Conservation (phyloP, 106 monocot species). For the Gastrodia elata region DNA sequence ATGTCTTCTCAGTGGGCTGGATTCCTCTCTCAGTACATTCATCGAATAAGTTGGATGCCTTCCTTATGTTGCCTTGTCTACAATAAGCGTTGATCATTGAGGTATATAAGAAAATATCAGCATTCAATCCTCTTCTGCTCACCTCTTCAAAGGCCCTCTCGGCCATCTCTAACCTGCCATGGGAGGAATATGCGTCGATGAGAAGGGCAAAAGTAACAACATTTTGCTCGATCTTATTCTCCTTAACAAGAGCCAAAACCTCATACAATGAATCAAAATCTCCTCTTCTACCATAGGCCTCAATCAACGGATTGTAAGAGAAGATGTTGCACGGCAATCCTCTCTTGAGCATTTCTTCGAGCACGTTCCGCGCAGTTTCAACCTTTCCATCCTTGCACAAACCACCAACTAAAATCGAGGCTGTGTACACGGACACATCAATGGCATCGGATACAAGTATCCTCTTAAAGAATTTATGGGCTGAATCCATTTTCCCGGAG, state of each 20-base stretch:
- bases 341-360: slow-evolving; percentile 73
- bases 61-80: slow-evolving; percentile 49
- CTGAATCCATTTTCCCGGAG: slow-evolving; percentile 11
- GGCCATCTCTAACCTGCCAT: slow-evolving; percentile 35
- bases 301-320: slow-evolving; percentile 57
- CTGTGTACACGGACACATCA: slow-evolving; percentile 37
- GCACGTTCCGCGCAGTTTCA: slow-evolving; percentile 28
- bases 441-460: slow-evolving; percentile 29
- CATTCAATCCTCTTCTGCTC: slow-evolving; percentile 27
- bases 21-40: slow-evolving; percentile 54
- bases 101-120: slow-evolving; percentile 57
- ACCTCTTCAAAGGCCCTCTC: slow-evolving; percentile 42
- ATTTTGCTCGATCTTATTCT: slow-evolving; percentile 28
- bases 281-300: slow-evolving; percentile 30
- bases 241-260: slow-evolving; percentile 24
- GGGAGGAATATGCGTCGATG: slow-evolving; percentile 25
- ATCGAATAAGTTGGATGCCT: slow-evolving; percentile 56
- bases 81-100: slow-evolving; percentile 64
- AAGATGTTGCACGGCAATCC: slow-evolving; percentile 34
- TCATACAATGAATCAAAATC: slow-evolving; percentile 29
- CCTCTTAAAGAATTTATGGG: slow-evolving; percentile 39
- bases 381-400: slow-evolving; percentile 52
- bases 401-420: slow-evolving; percentile 44
- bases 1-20: slow-evolving; percentile 53
- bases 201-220: slow-evolving; percentile 54